Conservation (phyloP, 441 rosid species). For the Erysimum pusillum region DNA sequence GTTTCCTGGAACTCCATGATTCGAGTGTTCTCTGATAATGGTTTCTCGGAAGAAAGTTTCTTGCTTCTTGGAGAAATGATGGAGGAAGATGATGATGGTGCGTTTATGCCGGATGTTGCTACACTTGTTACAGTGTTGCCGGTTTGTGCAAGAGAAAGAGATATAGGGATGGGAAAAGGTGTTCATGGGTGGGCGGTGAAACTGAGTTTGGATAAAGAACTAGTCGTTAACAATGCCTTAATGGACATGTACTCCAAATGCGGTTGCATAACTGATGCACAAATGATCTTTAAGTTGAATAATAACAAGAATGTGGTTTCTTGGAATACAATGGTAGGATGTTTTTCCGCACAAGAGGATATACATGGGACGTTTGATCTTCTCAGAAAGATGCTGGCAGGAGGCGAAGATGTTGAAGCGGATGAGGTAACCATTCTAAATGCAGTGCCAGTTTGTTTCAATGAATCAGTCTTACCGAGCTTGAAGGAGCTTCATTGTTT, state of each 20-base stretch:
- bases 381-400: conserved; percentile 57
- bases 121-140: conserved; percentile 66
- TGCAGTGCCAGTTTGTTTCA: conserved; percentile 54
- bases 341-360: conserved; percentile 56
- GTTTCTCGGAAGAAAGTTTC: conserved; percentile 51
- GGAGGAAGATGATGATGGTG: conserved; percentile 46
- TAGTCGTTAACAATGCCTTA: conserved; percentile 66
- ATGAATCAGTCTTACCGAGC: conserved; percentile 47
- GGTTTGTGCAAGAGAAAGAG: conserved; percentile 58
- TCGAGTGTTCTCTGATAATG: conserved; percentile 59
- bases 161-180: conserved; percentile 52
- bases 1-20: conserved; percentile 78
- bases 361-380: conserved; percentile 48
- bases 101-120: conserved; percentile 60
- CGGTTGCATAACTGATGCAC: conserved; percentile 57
- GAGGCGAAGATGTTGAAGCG: conserved; percentile 42
- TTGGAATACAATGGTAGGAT: conserved; percentile 70
- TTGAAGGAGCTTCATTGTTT: conserved; percentile 76
- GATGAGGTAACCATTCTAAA: conserved; percentile 67
- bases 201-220: conserved; percentile 54
- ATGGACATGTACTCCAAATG: conserved; percentile 72
- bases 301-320: conserved; percentile 61
- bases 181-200: conserved; percentile 71
- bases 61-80: conserved; percentile 57
- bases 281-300: conserved; percentile 53